Conservation (phyloP, 2,329 filamentous ascomycete genomes). For the Colletotrichum incanum region DNA sequence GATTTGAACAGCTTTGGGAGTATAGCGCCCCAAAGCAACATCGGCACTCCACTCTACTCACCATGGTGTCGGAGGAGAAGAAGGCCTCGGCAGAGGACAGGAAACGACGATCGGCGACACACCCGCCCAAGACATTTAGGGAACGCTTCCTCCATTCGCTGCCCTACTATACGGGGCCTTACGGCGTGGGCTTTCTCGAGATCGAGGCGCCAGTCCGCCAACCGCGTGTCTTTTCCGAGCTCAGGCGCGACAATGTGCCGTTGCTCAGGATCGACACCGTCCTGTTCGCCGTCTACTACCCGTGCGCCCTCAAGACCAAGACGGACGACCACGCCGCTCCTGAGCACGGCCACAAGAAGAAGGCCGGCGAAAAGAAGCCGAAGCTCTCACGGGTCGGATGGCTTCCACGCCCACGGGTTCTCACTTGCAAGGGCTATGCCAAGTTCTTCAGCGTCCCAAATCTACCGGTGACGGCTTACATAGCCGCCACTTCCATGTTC, state of each 20-base stretch:
- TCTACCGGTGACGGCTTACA: constrained; percentile 65
- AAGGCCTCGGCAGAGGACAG: constrained; percentile 9
- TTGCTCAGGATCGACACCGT: constrained; percentile 68
- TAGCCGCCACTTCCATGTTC: constrained; percentile 72
- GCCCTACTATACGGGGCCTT: constrained; percentile 75
- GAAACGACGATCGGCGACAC: constrained; percentile 45
- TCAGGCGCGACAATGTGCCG: constrained; percentile 57
- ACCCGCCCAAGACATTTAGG: constrained; percentile 51
- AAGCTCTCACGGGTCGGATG: constrained; percentile 71
- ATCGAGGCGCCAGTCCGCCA: constrained; percentile 72
- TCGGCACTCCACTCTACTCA: background rate
- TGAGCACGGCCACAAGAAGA: background rate
- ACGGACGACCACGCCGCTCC: constrained; percentile 47
- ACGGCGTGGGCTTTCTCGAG: constrained; percentile 78
- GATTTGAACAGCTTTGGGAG: background rate
- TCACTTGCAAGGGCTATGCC: constrained; percentile 74
- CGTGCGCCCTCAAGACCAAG: constrained; percentile 60
- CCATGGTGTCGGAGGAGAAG: background rate
- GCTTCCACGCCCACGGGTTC: constrained; percentile 71
- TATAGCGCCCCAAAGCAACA: background rate
- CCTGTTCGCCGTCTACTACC: constrained; percentile 77
- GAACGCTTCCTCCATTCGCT: constrained; percentile 64
- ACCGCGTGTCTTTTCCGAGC: constrained; percentile 57
- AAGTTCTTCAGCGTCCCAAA: constrained; percentile 70
- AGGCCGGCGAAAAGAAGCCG: constrained; percentile 47